phyloP scores from a whole-genome alignment of 371 early-diverging fungal species.

The Mucor plumbeus region DNA sequence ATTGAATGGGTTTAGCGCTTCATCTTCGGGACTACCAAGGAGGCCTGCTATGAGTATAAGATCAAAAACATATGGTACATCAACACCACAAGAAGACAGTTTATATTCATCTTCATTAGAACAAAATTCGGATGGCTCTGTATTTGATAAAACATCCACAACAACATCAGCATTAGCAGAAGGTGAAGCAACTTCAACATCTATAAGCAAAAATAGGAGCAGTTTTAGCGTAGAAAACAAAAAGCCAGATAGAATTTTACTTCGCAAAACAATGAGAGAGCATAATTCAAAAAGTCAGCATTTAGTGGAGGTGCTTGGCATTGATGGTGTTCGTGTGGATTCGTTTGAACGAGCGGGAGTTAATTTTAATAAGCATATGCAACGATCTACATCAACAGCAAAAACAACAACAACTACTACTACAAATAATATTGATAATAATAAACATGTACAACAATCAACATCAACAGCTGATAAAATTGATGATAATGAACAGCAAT shows the following conservation, averaged over 20 bases:
- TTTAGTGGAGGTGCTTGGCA: constrained; percentile 49
- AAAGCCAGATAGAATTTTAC: not conserved
- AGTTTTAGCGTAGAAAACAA: not conserved
- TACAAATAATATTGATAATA: not conserved
- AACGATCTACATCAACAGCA: not conserved
- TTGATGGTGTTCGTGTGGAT: constrained; percentile 46
- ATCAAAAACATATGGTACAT: constrained; percentile 14
- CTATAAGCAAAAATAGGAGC: not conserved
- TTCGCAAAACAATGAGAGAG: constrained; percentile 23
- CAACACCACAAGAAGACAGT: not conserved
- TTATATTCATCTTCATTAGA: constrained; percentile 8
- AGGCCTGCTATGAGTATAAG: constrained; percentile 18
- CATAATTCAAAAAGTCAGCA: constrained; percentile 28
- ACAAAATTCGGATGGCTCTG: constrained; percentile 19
- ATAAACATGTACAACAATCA: not conserved
- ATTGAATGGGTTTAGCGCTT: not conserved
- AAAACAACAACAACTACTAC: not conserved
- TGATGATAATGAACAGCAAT: no score
- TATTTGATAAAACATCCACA: not conserved
- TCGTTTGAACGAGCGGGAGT: constrained; percentile 11
- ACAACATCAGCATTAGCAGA: not conserved
- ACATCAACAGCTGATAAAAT: no score
- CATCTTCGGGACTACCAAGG: not conserved
- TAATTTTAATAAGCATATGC: constrained; percentile 13
- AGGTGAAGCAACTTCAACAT: not conserved